Evolutionary conservation across 129 eudicot genomes (phyloP), one percentile per base, ranked within the genome.

Genomic region (Oenanthe sinensis): DNA sequence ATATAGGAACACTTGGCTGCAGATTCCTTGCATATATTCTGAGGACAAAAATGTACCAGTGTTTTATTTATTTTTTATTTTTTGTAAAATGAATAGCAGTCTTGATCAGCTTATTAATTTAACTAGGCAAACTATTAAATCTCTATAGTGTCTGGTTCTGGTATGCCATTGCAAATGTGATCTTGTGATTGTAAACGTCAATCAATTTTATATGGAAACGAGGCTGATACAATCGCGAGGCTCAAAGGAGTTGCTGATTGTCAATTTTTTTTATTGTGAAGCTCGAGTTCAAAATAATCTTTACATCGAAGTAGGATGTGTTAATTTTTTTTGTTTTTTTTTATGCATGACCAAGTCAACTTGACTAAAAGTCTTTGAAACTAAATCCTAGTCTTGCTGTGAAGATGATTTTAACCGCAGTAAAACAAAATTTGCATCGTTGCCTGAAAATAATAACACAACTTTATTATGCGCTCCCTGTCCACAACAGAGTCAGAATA

Each of bases 1-100:
- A 67, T 30, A 67, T 67, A 67, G 72, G 72, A 67, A 30, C 71
- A 30, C 42, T 30, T 58, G 22, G 72, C 72, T 26, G 42, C 72
- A 67, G 36, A 30, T 30, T 67, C 42, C 42, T 30, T 67, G 72
- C 40, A 33, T 28, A 67, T 67, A 30, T 14, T 55, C 22, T 2
- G 19, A 33, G 43, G 42, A 67, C 33, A 40, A 26, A 28, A 33
- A 14, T 67, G 43, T 67, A 67, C 72, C 72, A 67, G 9, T 28
- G 19, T 28, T 55, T 63, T 14, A n/a, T 26, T 67, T 60, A n/a
- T 67, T 33, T 13, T 14, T 67, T 67, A 8, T 67, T 67, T 6
- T 9, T 2, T 60, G 68, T 60, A 60, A n/a, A 28, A 60, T 60
- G 68, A 60, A 3, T 22, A 60, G 33, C 68, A 60, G 68, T 60